Evolutionary conservation across 75 land plant genomes (phyloP).

Genomic region (Selaginella moellendorffii): DNA sequence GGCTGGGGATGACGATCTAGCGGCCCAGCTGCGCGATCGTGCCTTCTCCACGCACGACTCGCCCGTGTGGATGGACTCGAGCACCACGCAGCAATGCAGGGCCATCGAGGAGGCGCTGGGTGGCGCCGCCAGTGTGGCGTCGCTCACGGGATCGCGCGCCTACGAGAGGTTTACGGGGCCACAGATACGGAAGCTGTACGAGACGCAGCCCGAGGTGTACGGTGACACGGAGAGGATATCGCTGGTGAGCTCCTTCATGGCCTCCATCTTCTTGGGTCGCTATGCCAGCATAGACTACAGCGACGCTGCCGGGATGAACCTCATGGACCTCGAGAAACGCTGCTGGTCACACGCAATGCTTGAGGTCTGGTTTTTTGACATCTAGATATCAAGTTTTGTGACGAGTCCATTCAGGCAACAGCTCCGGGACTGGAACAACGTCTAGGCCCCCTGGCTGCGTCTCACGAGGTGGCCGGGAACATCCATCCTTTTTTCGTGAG

Average conservation of each 20-base stretch:
- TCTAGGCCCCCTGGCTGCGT: slow-evolving; percentile 73
- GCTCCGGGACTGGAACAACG: slow-evolving; percentile 72
- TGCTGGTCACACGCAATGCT: slow-evolving; percentile 56
- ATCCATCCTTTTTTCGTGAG: slow-evolving; percentile 59
- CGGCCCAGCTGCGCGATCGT: slow-evolving; percentile 42
- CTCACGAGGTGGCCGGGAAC: slow-evolving; percentile 70
- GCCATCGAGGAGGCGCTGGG: slow-evolving; percentile 80
- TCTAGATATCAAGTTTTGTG: too few species aligned
- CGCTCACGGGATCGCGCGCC: slow-evolving; percentile 66
- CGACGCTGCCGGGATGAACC: slow-evolving; percentile 97
- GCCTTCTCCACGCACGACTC: slow-evolving; percentile 75
- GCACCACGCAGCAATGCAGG: slow-evolving; percentile 72
- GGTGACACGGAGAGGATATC: slow-evolving; percentile 78
- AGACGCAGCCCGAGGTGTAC: slow-evolving; percentile 49
- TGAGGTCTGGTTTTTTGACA: too few species aligned
- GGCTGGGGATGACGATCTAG: slow-evolving; percentile 32
- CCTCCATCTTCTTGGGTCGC: slow-evolving; percentile 72
- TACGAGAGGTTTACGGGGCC: slow-evolving; percentile 91
- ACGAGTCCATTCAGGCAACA: slow-evolving; percentile 83
- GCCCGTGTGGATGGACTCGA: slow-evolving; percentile 97
- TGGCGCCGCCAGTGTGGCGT: slow-evolving; percentile 51
- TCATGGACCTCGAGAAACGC: slow-evolving; percentile 73
- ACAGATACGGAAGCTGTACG: slow-evolving; percentile 65
- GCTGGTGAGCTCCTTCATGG: slow-evolving; percentile 93
- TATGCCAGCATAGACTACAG: slow-evolving; percentile 82